Base-by-base conservation (phyloP, 306 rosid species). In the Ochetophila trinervis region DNA sequence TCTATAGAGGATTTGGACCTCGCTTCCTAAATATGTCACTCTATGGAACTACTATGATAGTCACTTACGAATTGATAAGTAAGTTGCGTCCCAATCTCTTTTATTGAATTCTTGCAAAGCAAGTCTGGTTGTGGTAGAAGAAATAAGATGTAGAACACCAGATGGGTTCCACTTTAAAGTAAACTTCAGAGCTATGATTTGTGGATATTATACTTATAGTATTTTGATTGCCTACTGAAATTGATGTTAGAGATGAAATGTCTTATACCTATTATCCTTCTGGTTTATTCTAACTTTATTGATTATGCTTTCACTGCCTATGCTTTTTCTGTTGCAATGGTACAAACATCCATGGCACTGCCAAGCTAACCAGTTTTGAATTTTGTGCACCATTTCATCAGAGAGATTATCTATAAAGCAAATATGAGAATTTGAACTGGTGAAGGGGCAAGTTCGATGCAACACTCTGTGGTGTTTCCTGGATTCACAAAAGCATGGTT, bases 1-100 rank as follows among this genome's bases (percentile, higher is more conserved):
- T 88, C 77, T 91, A 91, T 68, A 58, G 94, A 68, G 97, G 97
- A 6, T 91, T 91, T 70, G 91, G 91, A 69, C 96, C 89, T 60
- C 86, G 97, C 45, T 91, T 88, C 70, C 78, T 91, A 62, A 86
- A 91, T 44, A 88, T 91, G 96, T 82, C 97, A 57, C 86, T 91
- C 49, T 91, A 88, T 57, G 94, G 96, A 78, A 88, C 97, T 5
- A 86, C 94, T 4, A 88, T 88, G 96, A 88, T 91, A 22, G 89
- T 91, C 65, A 91, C 97, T 50, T 91, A 91, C 52, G 97, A 91
- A 84, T 72, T 91, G 49, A 86, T 91, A 71, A 88, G 97, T 91
- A 84, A 68, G 95, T 71, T 63, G 8, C 34, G 35, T 57, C 52
- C 20, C 57, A 20, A 40, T 30, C 70, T 30, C 30, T 69, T 42